Evolutionary conservation across 2,329 filamentous ascomycete genomes (phyloP), one percentile per base, ranked within the genome.

Genomic region (Ascochyta fabae): DNA sequence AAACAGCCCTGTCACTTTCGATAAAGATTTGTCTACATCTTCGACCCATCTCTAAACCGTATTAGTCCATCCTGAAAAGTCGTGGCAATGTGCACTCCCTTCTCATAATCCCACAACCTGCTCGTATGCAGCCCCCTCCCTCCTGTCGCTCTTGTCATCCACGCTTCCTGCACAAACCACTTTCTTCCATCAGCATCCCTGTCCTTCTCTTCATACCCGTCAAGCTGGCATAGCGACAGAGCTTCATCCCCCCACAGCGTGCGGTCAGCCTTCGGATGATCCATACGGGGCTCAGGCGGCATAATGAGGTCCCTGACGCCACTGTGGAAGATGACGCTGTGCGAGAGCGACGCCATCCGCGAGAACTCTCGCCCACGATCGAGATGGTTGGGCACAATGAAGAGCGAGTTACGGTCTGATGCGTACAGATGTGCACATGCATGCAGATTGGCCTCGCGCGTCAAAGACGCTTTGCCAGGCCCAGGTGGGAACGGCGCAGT

Each of bases 391-490:
- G 81, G 75, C 2, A 84, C 77, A 40, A 84, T 69, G 67, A 81
- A 80, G 12, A 85, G 70, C 16, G 80, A 81, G 53, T 86, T 86
- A 23, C 80, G 78, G 61, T 86, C 84, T 31, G 80, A 82, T 0
- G 83, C 80, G 62, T 84, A 86, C 39, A 85, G 73, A 67, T 86
- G 84, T 3, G 82, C 83, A 60, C 81, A 84, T 1, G 83, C 80
- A 59, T 86, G 83, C 16, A 86, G 68, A 59, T 86, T 86, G 29
- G 82, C 66, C 29, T 64, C 66, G 36, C 62, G 29, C 2, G 65
- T 66, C 5, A 67, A 33, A 1, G 45, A 34, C 3, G 13, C 19
- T n/a, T 39, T 24, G 1, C 45, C 48, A 8, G 48, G 35, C 7
- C 4, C 24, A 0, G 62, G 63, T 13, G 65, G 66, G 48, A 59